Percentiles rank a stretch among this genome's conserved stretches.
phyloP scores from a whole-genome alignment of 495 filamentous ascomycete species.

The Barbatosphaeria neglecta region DNA sequence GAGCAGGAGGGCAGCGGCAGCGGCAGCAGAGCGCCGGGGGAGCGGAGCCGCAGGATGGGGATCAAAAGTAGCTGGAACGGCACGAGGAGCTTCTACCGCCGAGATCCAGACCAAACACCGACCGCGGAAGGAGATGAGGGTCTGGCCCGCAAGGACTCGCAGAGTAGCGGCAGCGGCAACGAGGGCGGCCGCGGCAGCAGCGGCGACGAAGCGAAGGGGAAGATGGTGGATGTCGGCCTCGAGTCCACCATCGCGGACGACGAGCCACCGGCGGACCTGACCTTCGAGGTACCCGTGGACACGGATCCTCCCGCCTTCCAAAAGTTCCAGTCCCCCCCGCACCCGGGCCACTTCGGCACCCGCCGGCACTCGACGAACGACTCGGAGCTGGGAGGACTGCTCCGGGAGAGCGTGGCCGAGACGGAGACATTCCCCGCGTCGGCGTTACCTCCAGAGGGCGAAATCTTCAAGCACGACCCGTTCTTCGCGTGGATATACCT shows the following conservation, averaged over 20 bases:
- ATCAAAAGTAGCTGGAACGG: constrained; percentile 53
- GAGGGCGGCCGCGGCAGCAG: no score
- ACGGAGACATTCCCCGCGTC: constrained; percentile 15
- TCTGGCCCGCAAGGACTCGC: constrained; percentile 13
- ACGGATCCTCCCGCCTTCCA: constrained; percentile 79
- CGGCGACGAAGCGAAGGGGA: constrained; percentile 42
- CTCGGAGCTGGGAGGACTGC: constrained; percentile 15
- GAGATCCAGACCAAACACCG: constrained; percentile 9
- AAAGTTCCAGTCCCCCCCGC: constrained; percentile 45
- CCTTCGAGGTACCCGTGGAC: constrained; percentile 44
- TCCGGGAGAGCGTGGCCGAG: constrained; percentile 7
- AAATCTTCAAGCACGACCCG: constrained; percentile 56
- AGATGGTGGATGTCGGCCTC: constrained; percentile 81
- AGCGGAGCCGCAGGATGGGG: constrained; percentile 42
- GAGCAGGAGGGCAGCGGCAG: constrained; percentile 41
- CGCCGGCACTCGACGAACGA: constrained; percentile 13
- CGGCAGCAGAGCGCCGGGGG: constrained; percentile 22
- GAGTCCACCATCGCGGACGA: constrained; percentile 49
- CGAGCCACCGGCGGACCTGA: constrained; percentile 49
- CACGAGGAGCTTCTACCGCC: constrained; percentile 24
- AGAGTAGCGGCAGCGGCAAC: constrained; percentile 42
- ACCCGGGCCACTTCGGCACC: constrained; percentile 7
- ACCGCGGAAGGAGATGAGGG: constrained; percentile 35
- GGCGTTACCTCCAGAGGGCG: constrained; percentile 22
- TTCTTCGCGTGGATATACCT: constrained; percentile 90